Evolutionary conservation across 352 stramenopile species (phyloP), one percentile per base, ranked within the genome.

Genomic region (Phytopythium vexans): DNA sequence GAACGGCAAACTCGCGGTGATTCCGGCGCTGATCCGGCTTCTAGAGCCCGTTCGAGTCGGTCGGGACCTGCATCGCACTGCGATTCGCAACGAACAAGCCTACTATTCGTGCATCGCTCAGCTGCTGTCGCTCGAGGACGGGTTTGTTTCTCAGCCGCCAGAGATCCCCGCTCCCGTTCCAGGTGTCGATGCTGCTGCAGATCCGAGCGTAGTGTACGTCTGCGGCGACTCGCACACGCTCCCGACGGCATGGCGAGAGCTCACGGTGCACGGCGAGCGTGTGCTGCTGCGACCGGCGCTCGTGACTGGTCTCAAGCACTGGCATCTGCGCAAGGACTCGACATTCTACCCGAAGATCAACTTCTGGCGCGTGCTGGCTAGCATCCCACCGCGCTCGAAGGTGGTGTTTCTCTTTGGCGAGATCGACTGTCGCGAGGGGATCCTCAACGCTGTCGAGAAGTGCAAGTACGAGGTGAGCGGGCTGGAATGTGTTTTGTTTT

Each of bases 391-490:
- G 1, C 62, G 69, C 9, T 72, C 86, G 3, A 69, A 66, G 4
- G 87, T 98, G 6, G 65, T 98, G 16, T 91, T 98, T 40, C 76
- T 97, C 38, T 88, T 98, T 66, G 93, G 95, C 34, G 95, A 98
- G 66, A 98, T 98, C 52, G 95, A 98, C 56, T 98, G 94, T 58
- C 76, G 95, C 10, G 94, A 98, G 68, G 95, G 94, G 14, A 88
- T 97, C 38, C 56, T 97, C 7, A 51, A 87, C 1, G 88, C 89
- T 3, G 86, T 97, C 14, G 84, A 97, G 49, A 87, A 88, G 46
- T 90, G 79, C 54, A 86, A 86, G 50, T 96, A 97, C 52, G 71
- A 94, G 72, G 82, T 92, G 52, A 39, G 45, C 6, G 6, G 1
- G 14, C 34, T 38, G 14, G 3, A 39, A 1, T 49, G 31, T 49